Percentiles rank a stretch among this genome's conserved stretches.
These are phyloP conservation scores for Talaromyces proteolyticus DNA, from an alignment of 495 filamentous ascomycete genomes.

Conservation along the genomic window DNA sequence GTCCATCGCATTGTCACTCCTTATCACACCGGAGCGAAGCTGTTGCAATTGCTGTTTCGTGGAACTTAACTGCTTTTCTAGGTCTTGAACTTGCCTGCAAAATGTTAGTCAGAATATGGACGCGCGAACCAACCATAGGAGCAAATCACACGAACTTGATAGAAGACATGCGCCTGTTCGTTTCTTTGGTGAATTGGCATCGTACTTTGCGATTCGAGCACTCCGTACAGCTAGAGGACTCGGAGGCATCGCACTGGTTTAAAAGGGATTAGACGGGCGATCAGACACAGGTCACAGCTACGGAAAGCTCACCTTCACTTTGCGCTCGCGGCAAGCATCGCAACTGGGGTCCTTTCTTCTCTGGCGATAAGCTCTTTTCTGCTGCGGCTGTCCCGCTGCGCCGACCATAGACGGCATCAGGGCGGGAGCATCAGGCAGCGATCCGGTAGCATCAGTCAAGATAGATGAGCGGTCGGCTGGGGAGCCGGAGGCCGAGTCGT, in stretches of 20 bases:
- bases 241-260: conserved; percentile 83
- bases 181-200: conserved; percentile 99
- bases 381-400: conserved; percentile 40
- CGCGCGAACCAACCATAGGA: no score
- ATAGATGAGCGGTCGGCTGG: conserved; percentile 27
- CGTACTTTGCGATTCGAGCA: conserved; percentile 92
- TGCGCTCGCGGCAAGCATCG: conserved; percentile 94
- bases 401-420: conserved; percentile 39
- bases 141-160: conserved; percentile 59
- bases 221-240: conserved; percentile 92
- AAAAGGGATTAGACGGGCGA: conserved; percentile 6
- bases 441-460: conserved; percentile 32
- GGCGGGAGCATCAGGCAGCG: conserved; percentile 27
- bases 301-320: conserved; percentile 69
- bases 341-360: conserved; percentile 95
- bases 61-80: conserved; percentile 82
- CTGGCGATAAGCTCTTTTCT: conserved; percentile 93
- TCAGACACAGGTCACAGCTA: background rate
- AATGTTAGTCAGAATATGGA: conserved; percentile 16
- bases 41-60: conserved; percentile 69
- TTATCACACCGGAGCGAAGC: conserved; percentile 47
- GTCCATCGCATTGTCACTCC: conserved; percentile 47
- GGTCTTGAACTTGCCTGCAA: conserved; percentile 81
- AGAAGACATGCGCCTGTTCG: conserved; percentile 96
- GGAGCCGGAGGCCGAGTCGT: conserved; percentile 38